Percentiles rank a stretch among this genome's conserved stretches.
These are phyloP conservation scores for Solanum megistacrolobum DNA, from an alignment of 257 asterid species.

Conservation along the genomic window DNA sequence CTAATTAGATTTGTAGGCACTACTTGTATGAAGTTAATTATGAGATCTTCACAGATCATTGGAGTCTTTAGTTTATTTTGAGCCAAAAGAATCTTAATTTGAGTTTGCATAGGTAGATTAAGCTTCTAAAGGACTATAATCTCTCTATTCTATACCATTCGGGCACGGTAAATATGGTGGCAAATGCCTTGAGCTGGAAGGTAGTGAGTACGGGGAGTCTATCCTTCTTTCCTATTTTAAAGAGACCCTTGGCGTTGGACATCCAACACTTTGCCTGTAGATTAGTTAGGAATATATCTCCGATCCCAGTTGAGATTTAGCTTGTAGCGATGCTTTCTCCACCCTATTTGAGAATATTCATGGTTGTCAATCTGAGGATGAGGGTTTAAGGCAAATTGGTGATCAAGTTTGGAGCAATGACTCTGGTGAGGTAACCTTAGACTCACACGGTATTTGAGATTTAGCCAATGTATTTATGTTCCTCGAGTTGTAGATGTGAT, in stretches of 20 bases:
- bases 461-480: background rate
- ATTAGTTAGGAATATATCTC: background rate
- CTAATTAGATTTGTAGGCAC: background rate
- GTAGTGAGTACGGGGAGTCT: background rate
- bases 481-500: background rate
- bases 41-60: background rate
- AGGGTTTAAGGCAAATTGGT: background rate
- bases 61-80: background rate
- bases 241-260: background rate
- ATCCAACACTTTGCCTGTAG: background rate
- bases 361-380: background rate
- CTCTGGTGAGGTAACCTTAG: background rate
- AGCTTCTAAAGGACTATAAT: too few species aligned
- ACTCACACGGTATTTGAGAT: background rate
- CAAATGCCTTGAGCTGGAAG: background rate
- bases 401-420: background rate
- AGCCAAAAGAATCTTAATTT: background rate
- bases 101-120: background rate
- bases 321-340: background rate
- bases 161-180: background rate
- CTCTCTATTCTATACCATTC: background rate
- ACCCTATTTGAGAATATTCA: background rate
- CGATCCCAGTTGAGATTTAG: background rate
- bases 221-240: too few species aligned
- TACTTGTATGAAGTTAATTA: background rate